phyloP scores from a whole-genome alignment of 495 filamentous ascomycete species.

The Talaromyces nanjingensis region DNA sequence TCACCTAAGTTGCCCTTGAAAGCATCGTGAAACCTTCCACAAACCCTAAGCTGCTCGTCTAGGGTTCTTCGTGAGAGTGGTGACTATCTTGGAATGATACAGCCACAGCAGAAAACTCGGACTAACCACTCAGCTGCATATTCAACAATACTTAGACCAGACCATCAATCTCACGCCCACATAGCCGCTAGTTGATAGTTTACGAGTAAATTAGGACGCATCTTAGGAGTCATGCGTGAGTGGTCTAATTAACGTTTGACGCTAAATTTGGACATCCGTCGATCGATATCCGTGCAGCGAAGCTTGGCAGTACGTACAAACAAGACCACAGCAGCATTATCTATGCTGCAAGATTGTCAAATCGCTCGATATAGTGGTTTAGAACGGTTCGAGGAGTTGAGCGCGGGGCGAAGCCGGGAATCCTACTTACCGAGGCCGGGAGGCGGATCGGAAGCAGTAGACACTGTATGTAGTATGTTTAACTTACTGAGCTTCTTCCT shows the following conservation, averaged over 20 bases:
- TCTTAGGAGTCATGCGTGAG: not conserved
- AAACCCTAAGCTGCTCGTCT: too few relatives aligned
- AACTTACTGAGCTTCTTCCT: too few relatives aligned
- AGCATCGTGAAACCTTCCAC: too few relatives aligned
- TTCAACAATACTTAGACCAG: not conserved
- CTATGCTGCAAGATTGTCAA: not conserved
- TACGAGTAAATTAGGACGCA: not conserved
- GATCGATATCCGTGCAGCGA: not conserved
- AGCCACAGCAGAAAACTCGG: too few relatives aligned
- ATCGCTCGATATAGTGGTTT: not conserved
- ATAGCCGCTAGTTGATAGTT: not conserved
- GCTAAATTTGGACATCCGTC: not conserved
- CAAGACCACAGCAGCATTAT: not conserved
- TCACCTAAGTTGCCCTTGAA: too few relatives aligned
- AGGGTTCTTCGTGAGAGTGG: too few relatives aligned
- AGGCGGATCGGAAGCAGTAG: not conserved
- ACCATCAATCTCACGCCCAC: not conserved
- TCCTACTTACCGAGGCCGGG: not conserved
- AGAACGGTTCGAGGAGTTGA: not conserved
- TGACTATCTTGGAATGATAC: too few relatives aligned
- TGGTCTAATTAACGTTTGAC: not conserved
- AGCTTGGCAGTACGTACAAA: not conserved
- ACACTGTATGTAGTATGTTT: too few relatives aligned
- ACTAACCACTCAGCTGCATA: too few relatives aligned
- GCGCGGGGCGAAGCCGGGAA: not conserved